These are phyloP conservation scores for Ophiostoma triangulosporum DNA, from an alignment of 2,329 filamentous ascomycete genomes.

Conservation along the genomic window DNA sequence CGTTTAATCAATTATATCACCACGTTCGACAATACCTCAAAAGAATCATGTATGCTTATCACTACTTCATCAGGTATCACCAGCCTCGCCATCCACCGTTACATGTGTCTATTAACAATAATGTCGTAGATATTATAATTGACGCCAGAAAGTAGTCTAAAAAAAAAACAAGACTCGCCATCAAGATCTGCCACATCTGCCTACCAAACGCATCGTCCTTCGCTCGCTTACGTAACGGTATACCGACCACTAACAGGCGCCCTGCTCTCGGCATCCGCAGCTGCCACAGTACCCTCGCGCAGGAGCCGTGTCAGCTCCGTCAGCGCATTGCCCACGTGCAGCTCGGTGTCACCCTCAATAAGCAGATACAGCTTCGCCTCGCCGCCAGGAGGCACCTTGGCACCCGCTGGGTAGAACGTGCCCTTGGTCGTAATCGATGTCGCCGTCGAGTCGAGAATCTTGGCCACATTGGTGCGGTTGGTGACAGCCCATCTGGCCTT, in stretches of 20 bases:
- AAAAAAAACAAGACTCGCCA: neutral
- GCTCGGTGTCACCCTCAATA: slow-evolving; percentile 91
- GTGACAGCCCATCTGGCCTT: slow-evolving; percentile 98
- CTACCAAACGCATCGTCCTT: neutral
- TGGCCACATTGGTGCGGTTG: slow-evolving; percentile 94
- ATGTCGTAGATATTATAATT: neutral
- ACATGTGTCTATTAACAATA: neutral
- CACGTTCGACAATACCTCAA: too few species aligned
- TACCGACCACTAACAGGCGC: slow-evolving; percentile 72
- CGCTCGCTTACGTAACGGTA: slow-evolving; percentile 54
- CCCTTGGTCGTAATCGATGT: slow-evolving; percentile 97
- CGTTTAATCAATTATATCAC: neutral
- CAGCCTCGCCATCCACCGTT: too few species aligned
- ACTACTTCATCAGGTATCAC: too few species aligned
- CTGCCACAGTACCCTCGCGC: slow-evolving; percentile 80
- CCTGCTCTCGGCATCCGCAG: slow-evolving; percentile 72
- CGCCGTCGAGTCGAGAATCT: slow-evolving; percentile 88
- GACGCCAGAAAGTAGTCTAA: neutral
- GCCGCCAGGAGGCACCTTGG: slow-evolving; percentile 59
- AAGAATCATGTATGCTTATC: too few species aligned
- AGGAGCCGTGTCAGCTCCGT: slow-evolving; percentile 76
- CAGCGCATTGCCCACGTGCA: slow-evolving; percentile 83
- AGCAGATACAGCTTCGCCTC: slow-evolving; percentile 96
- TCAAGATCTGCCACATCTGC: too few species aligned
- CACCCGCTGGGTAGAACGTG: slow-evolving; percentile 71